Evolutionary conservation across 2,329 filamentous ascomycete species (phyloP).

Genomic region (Monosporascus cannonballus): DNA sequence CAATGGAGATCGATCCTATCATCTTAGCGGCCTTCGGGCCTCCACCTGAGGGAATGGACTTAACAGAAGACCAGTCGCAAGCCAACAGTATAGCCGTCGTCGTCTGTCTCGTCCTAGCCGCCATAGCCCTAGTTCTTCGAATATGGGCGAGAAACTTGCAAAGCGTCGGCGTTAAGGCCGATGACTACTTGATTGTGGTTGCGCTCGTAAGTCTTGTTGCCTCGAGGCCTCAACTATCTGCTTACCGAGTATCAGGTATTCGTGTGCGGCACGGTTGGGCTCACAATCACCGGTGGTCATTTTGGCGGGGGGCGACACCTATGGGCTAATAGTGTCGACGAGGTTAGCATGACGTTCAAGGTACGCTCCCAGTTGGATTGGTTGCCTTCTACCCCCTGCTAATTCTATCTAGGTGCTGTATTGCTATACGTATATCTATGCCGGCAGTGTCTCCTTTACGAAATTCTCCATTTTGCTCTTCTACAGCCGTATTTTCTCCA

Average conservation of each 20-base stretch:
- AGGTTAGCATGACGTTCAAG: constrained; percentile 8
- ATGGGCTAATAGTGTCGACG: too few species aligned
- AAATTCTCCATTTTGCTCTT: constrained; percentile 26
- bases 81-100: constrained; percentile 15
- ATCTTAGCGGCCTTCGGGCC: constrained; percentile 9
- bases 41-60: constrained; percentile 11
- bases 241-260: neutral
- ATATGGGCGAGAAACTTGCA: constrained; percentile 16
- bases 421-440: constrained; percentile 25
- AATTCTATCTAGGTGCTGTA: constrained; percentile 20
- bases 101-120: constrained; percentile 13
- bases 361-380: constrained; percentile 5
- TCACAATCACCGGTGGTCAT: too few species aligned
- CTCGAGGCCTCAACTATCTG: neutral
- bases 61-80: constrained; percentile 9
- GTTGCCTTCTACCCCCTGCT: neutral
- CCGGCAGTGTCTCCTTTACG: constrained; percentile 22
- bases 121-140: constrained; percentile 12
- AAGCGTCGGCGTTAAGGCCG: constrained; percentile 16
- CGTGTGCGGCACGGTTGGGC: neutral
- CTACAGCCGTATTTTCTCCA: constrained; percentile 26
- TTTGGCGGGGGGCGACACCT: too few species aligned
- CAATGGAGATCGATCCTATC: constrained; percentile 14
- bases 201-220: constrained; percentile 14
- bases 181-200: constrained; percentile 18